Evolutionary conservation across 2,329 filamentous ascomycete genomes (phyloP), one percentile per base, ranked within the genome.

Genomic region (Colletotrichum theobromicola): DNA sequence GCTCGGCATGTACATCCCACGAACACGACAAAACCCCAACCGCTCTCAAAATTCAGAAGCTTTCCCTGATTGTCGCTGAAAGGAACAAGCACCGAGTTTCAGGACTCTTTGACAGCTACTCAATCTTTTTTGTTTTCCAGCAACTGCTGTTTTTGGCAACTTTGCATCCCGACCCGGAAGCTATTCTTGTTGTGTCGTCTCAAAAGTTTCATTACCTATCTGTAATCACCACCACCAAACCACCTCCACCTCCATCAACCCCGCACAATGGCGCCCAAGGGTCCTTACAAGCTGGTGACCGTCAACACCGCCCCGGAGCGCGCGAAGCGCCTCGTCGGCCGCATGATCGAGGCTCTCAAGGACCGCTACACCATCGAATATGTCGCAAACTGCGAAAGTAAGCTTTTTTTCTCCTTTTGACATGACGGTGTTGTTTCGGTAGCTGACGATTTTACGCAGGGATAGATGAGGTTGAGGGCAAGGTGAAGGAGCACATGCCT

Each of bases 241-340:
- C 46, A 1, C 18, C 2, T 42, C 30, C 21, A 32, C 32, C 32
- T 62, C 58, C 26, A 7, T 62, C 37, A 66, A 60, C 64, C 70
- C 70, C 73, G 70, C 60, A 75, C 58, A 21, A 77, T 79, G 77
- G 34, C 81, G 71, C 85, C 88, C 16, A 86, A 87, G 77, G 90
- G 90, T 21, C 91, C 91, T 4, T 94, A 88, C 83, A 89, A 86
- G 78, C 88, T 94, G 15, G 88, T 93, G 34, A 94, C 91, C 2
- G 91, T 94, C 77, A 94, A 94, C 83, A 93, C 89, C 2, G 91
- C 89, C 2, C 92, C 92, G 1, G 92, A 93, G 76, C 87, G 92
- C 70, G 93, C 92, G 37, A 90, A 91, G 83, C 83, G 85, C 9
- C 82, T 94, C 37, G 89, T 93, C 78, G 92, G 92, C 13, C 87